phyloP scores from a whole-genome alignment of 192 early-diverging fungal genomes.

The Coemansia sp. region DNA sequence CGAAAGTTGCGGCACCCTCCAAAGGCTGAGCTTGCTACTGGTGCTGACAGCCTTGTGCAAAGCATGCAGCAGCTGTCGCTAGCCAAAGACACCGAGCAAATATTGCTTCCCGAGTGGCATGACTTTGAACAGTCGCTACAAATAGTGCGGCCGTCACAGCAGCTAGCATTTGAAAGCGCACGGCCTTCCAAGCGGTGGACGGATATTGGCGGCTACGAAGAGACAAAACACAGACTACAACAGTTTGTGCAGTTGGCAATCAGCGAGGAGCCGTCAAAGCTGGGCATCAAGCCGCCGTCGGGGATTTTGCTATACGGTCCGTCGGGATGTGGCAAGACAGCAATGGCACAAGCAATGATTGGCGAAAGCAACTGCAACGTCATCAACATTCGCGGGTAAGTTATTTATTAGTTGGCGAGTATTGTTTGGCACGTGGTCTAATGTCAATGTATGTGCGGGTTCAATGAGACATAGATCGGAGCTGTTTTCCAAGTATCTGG shows the following conservation, averaged over 20 bases:
- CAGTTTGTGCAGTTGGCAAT: slow-evolving; percentile 62
- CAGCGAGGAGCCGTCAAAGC: slow-evolving; percentile 50
- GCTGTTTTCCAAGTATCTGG: slow-evolving; percentile 94
- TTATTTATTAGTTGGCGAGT: neutral
- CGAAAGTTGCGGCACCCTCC: slow-evolving; percentile 13
- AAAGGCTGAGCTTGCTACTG: neutral
- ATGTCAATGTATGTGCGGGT: no score
- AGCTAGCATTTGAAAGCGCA: slow-evolving; percentile 60
- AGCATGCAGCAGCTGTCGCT: slow-evolving; percentile 12
- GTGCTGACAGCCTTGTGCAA: neutral
- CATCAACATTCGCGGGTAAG: slow-evolving; percentile 79
- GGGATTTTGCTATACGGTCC: slow-evolving; percentile 93
- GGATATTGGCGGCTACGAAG: slow-evolving; percentile 73
- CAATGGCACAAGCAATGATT: slow-evolving; percentile 77
- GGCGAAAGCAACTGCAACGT: slow-evolving; percentile 78
- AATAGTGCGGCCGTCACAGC: slow-evolving; percentile 63
- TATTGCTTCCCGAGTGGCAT: slow-evolving; percentile 11
- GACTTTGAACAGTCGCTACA: slow-evolving; percentile 52
- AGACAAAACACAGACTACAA: slow-evolving; percentile 59
- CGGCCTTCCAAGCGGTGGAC: slow-evolving; percentile 59
- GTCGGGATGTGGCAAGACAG: slow-evolving; percentile 91
- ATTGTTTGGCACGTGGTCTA: no score
- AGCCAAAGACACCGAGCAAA: neutral
- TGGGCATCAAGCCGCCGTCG: slow-evolving; percentile 73
- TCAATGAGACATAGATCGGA: slow-evolving; percentile 52